Evolutionary conservation across 371 early-diverging fungal genomes (phyloP).

Genomic region (Rhizopus delemar): DNA sequence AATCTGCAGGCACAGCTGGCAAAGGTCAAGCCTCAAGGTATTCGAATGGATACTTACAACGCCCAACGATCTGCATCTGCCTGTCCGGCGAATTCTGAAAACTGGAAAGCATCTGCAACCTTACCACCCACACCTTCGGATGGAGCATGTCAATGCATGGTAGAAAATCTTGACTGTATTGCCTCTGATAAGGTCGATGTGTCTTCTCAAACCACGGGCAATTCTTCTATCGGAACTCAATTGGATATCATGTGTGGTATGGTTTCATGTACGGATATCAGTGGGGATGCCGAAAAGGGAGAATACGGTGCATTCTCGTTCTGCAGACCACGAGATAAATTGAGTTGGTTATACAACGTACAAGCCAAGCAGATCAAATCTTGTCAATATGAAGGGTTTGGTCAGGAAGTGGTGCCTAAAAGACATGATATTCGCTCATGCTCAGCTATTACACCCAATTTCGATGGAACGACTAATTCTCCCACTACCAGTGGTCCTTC

Average conservation of each 20-base stretch:
- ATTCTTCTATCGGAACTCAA: constrained; percentile 32
- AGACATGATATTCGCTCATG: constrained; percentile 36
- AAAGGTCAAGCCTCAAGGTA: constrained; percentile 46
- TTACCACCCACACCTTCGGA: constrained; percentile 74
- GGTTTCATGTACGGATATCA: constrained; percentile 56
- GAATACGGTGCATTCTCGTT: constrained; percentile 58
- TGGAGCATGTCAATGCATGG: constrained; percentile 71
- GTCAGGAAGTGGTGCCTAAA: constrained; percentile 32
- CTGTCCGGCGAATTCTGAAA: constrained; percentile 58
- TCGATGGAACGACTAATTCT: constrained; percentile 9
- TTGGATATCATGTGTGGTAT: constrained; percentile 57
- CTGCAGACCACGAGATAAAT: constrained; percentile 54
- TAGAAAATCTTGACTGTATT: constrained; percentile 61
- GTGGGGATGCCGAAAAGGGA: constrained; percentile 54
- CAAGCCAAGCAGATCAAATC: constrained; percentile 27
- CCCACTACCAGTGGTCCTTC: background rate
- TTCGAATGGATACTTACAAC: constrained; percentile 50
- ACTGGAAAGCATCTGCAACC: constrained; percentile 60
- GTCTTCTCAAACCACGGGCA: constrained; percentile 7
- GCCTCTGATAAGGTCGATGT: constrained; percentile 47
- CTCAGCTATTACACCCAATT: constrained; percentile 28
- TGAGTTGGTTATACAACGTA: constrained; percentile 48
- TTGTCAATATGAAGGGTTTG: constrained; percentile 48
- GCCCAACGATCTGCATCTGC: constrained; percentile 30
- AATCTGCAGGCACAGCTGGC: constrained; percentile 46